Percentiles rank a stretch among this genome's conserved stretches.
These are phyloP conservation scores for Tylopilus felleus DNA, from an alignment of 768 basidiomycete species.

Conservation along the genomic window DNA sequence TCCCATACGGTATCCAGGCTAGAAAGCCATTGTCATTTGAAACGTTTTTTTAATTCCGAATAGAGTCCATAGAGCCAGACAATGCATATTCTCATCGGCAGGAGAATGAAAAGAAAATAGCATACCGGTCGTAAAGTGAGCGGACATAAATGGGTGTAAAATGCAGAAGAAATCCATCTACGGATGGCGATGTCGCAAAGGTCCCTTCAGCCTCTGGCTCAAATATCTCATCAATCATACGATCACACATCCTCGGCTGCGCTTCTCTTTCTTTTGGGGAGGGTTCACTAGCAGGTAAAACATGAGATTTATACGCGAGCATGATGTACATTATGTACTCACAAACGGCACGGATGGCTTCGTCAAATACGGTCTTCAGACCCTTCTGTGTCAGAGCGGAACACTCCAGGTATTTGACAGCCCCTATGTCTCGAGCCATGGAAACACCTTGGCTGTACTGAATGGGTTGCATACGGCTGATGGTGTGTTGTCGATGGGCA, in stretches of 20 bases:
- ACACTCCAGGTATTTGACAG: conserved; percentile 95
- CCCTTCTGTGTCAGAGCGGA: conserved; percentile 98
- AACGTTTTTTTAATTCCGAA: background rate
- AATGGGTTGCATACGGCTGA: conserved; percentile 91
- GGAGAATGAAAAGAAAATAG: conserved; percentile 26
- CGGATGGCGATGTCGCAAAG: conserved; percentile 18
- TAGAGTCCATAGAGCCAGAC: conserved; percentile 26
- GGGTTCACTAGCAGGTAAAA: conserved; percentile 60
- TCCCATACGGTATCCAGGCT: too few relatives aligned
- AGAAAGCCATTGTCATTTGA: background rate
- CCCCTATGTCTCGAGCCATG: conserved; percentile 92
- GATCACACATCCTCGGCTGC: conserved; percentile 59
- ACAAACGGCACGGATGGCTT: conserved; percentile 96
- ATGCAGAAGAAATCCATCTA: conserved; percentile 40
- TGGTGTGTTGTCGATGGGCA: conserved; percentile 6
- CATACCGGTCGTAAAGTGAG: conserved; percentile 65
- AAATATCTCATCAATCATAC: conserved; percentile 46
- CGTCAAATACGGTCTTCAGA: conserved; percentile 98
- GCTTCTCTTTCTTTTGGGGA: conserved; percentile 55
- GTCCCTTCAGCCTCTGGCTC: conserved; percentile 20
- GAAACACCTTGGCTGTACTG: conserved; percentile 86
- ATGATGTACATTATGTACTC: conserved; percentile 41
- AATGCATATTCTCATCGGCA: conserved; percentile 37
- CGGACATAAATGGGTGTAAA: conserved; percentile 69
- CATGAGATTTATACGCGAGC: conserved; percentile 4